These are phyloP conservation scores for Thymus mandschuricus DNA, from an alignment of 257 asterid genomes.

Conservation along the genomic window DNA sequence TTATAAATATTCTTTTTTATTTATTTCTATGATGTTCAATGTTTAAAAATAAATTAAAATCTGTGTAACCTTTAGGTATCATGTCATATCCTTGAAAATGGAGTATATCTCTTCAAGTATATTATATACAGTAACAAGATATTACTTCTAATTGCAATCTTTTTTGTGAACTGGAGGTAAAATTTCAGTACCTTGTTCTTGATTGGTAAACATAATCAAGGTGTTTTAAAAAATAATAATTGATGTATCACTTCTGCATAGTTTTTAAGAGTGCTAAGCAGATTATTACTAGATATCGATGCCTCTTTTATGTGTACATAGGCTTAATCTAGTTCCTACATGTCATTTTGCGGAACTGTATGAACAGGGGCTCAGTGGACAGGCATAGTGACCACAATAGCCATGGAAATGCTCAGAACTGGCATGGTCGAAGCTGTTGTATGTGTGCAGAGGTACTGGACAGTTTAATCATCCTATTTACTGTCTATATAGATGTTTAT, in stretches of 20 bases:
- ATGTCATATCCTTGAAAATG: not conserved
- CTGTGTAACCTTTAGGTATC: not conserved
- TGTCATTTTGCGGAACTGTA: conserved; percentile 1
- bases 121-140: not conserved
- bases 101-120: not conserved
- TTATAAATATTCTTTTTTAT: not conserved
- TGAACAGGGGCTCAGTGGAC: conserved; percentile 99
- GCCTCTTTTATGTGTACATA: not conserved
- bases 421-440: conserved; percentile 97
- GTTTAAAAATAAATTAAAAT: not conserved
- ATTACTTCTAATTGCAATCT: not conserved
- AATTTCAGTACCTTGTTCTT: not conserved
- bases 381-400: conserved; percentile 98
- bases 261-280: not conserved
- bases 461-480: conserved; percentile 14
- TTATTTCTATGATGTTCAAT: not conserved
- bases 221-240: not conserved
- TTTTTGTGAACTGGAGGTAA: not conserved
- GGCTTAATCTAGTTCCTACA: conserved; percentile 17
- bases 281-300: not conserved
- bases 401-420: conserved; percentile 90
- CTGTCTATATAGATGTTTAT: conserved; percentile 21
- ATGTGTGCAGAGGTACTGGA: conserved; percentile 85
- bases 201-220: not conserved
- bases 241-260: not conserved